Percentiles rank a stretch among this genome's conserved stretches.
Evolutionary conservation across 2,329 filamentous ascomycete genomes (phyloP).

Genomic region (Uncinocarpus reesii): DNA sequence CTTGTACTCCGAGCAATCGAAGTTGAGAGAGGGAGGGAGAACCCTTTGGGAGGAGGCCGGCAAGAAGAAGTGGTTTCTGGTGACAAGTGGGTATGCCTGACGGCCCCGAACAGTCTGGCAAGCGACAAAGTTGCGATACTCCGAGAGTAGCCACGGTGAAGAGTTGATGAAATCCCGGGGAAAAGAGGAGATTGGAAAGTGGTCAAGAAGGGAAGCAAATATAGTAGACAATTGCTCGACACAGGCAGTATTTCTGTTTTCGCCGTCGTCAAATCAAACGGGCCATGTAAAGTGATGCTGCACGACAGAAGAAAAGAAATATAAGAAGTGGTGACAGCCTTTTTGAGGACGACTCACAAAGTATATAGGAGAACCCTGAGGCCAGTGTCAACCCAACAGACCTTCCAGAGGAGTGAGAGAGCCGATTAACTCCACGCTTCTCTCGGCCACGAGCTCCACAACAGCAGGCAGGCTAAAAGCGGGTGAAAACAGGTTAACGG

Average conservation of each 20-base stretch:
- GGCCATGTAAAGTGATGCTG: not conserved
- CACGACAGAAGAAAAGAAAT: slow-evolving; percentile 7
- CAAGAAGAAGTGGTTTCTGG: slow-evolving; percentile 23
- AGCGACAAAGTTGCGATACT: slow-evolving; percentile 27
- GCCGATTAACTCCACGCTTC: slow-evolving; percentile 11
- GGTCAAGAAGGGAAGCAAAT: too few species aligned
- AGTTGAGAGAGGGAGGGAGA: slow-evolving; percentile 31
- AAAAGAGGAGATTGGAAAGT: too few species aligned
- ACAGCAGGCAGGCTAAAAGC: slow-evolving; percentile 3
- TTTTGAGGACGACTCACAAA: slow-evolving; percentile 2
- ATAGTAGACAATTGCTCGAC: too few species aligned
- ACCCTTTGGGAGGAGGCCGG: slow-evolving; percentile 21
- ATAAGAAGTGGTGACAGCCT: not conserved
- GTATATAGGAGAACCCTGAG: slow-evolving; percentile 10
- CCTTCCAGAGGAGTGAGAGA: not conserved
- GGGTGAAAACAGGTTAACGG: slow-evolving; percentile 13
- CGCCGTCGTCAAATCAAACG: too few species aligned
- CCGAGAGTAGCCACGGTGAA: slow-evolving; percentile 35
- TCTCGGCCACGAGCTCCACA: slow-evolving; percentile 9
- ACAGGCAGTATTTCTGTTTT: too few species aligned
- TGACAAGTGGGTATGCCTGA: slow-evolving; percentile 25
- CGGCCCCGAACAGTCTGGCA: slow-evolving; percentile 23
- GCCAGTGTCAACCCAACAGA: not conserved
- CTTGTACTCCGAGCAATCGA: slow-evolving; percentile 25
- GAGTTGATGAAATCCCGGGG: not conserved